Evolutionary conservation across 2,329 filamentous ascomycete genomes (phyloP).

Genomic region (Exophiala oligosperma): DNA sequence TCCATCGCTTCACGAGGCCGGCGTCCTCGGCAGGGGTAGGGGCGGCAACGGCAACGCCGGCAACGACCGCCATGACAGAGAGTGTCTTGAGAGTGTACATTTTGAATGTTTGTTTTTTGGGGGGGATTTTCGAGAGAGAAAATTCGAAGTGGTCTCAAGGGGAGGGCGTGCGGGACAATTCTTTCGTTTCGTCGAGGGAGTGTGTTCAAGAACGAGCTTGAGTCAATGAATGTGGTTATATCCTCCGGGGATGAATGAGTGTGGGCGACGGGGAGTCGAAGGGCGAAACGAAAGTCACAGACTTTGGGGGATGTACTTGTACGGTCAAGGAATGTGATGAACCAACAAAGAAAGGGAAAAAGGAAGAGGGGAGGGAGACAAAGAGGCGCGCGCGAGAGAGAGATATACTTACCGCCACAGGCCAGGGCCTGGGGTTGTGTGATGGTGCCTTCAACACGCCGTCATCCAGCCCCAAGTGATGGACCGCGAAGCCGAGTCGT

Average conservation of each 20-base stretch:
- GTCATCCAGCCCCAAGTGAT: constrained; percentile 9
- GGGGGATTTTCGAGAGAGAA: background rate
- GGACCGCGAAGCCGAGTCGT: constrained; percentile 8
- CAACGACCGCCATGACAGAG: constrained; percentile 34
- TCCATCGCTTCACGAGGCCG: constrained; percentile 14
- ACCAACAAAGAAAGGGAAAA: constrained; percentile 10
- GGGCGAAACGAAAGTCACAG: constrained; percentile 28
- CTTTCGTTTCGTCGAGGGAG: constrained; percentile 4
- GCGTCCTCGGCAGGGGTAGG: constrained; percentile 23
- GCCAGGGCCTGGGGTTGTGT: background rate
- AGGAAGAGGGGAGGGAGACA: background rate
- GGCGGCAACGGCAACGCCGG: constrained; percentile 32
- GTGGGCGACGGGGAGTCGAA: constrained; percentile 17
- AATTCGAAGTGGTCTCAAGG: constrained; percentile 4
- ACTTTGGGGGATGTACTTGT: constrained; percentile 15
- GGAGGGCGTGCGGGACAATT: background rate
- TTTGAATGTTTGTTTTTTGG: constrained; percentile 10
- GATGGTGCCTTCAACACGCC: background rate
- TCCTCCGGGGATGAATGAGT: constrained; percentile 27
- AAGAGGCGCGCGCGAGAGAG: background rate
- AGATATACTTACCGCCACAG: constrained; percentile 13
- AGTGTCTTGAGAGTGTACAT: constrained; percentile 28
- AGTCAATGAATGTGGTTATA: background rate
- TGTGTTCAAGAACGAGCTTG: background rate
- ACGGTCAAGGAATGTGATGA: constrained; percentile 11